Base-by-base conservation (phyloP, 148 eudicot genomes). In the Vaccinium myrtillus region DNA sequence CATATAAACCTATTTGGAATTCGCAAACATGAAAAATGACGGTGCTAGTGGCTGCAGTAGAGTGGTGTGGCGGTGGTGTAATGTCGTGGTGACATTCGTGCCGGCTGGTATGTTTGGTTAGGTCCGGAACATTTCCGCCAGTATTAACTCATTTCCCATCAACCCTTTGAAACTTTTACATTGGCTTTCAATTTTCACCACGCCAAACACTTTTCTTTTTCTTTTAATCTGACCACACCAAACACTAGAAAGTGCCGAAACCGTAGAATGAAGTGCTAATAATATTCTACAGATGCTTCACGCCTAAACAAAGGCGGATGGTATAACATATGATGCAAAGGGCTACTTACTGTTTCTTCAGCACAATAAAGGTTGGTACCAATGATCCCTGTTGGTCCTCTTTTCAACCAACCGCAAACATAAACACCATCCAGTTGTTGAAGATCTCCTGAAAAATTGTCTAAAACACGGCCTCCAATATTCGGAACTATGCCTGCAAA, bases 311-410 rank as follows among this genome's bases (percentile, higher is more conserved):
- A 46, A 12, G 32, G 15, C 11, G 43, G 46, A 53, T 1, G 39
- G 25, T 50, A 51, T 48, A 48, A 48, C 23, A 86, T 25, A 2
- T 14, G 32, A 25, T n/a, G 12, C 70, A 73, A 13, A 25, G 15
- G 2, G 19, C 15, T n/a, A 83, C 93, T 93, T 85, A 97, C 98
- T 77, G 98, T 97, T 92, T 97, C 98, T 84, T 97, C 99, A 5
- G 98, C 98, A 87, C 96, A 94, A 82, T 94, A 89, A 82, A 94
- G 98, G 86, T 97, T 97, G 53, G 99, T 97, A 55, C 89, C 98
- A 83, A 97, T 86, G 56, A 95, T 97, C 73, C 98, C 98, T n/a
- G 98, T 95, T 69, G 99, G 98, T 77, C 99, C 99, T 87, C 99
- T 91, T 91, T 97, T 97, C 88, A 97, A 86, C 99, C 98, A 97